Percentiles rank a stretch among this genome's conserved stretches.
phyloP scores from a whole-genome alignment of 75 land plant species.

The Pinus albicaulis region DNA sequence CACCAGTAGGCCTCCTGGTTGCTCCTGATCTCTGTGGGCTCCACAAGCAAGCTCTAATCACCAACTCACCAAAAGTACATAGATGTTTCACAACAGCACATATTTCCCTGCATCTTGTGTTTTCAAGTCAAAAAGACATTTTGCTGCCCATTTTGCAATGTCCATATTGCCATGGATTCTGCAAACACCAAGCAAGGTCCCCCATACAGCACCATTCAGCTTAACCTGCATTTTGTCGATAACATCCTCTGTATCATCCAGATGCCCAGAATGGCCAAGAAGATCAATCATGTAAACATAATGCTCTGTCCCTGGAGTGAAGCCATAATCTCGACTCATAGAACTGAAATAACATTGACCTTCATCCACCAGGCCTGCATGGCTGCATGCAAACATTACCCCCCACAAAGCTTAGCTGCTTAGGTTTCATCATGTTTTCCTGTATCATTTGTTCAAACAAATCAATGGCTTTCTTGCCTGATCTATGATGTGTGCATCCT shows the following conservation, averaged over 20 bases:
- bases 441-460: conserved; percentile 9
- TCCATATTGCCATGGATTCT: conserved; percentile 13
- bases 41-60: no score
- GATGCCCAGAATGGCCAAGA: conserved; percentile 15
- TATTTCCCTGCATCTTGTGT: conserved; percentile 11
- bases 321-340: conserved; percentile 7
- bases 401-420: conserved; percentile 1
- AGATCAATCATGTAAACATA: conserved; percentile 16
- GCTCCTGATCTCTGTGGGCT: no score
- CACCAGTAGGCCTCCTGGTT: no score
- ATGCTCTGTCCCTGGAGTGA: conserved; percentile 14
- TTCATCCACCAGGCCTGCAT: background rate
- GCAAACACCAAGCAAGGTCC: conserved; percentile 18
- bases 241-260: conserved; percentile 11
- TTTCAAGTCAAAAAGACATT: conserved; percentile 9
- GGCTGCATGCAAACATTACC: conserved; percentile 17
- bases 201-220: conserved; percentile 10
- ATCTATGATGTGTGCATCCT: conserved; percentile 16
- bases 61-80: background rate
- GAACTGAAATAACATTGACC: conserved; percentile 5
- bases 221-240: conserved; percentile 8
- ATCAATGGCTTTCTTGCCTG: conserved; percentile 2
- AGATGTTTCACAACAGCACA: conserved; percentile 12
- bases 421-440: conserved; percentile 6
- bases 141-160: background rate